Conservation (phyloP, 2,329 filamentous ascomycete genomes). For the Ascochyta koolunga region DNA sequence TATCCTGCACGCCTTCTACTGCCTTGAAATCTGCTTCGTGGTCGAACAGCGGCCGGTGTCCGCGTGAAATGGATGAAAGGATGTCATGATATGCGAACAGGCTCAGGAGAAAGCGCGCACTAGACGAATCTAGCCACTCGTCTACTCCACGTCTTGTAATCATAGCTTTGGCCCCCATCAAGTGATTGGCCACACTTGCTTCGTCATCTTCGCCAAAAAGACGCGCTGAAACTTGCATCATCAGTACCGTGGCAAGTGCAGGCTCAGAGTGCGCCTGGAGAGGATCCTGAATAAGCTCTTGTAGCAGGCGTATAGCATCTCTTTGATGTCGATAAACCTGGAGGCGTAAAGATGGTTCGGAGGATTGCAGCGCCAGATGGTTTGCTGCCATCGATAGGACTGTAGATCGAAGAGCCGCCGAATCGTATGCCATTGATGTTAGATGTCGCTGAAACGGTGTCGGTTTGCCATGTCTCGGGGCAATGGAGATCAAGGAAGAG, state of each 20-base stretch:
- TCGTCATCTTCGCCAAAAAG: constrained; percentile 37
- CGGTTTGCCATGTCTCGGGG: constrained; percentile 23
- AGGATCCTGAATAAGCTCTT: constrained; percentile 33
- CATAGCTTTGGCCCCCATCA: constrained; percentile 41
- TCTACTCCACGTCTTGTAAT: constrained; percentile 23
- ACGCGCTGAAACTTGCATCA: constrained; percentile 43
- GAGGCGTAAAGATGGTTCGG: constrained; percentile 26
- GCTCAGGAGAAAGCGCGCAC: constrained; percentile 34
- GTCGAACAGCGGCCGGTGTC: constrained; percentile 31
- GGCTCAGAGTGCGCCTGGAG: constrained; percentile 25
- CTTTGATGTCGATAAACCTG: constrained; percentile 37
- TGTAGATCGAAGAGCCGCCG: constrained; percentile 35
- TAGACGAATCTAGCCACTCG: constrained; percentile 24
- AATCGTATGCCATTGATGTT: constrained; percentile 35
- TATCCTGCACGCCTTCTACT: constrained; percentile 30
- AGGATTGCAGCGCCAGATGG: constrained; percentile 31
- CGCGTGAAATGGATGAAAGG: constrained; percentile 37
- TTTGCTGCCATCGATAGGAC: constrained; percentile 42
- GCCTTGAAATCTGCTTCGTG: constrained; percentile 29
- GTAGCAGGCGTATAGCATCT: constrained; percentile 35
- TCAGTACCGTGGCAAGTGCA: constrained; percentile 39
- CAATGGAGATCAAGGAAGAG: constrained; percentile 33
- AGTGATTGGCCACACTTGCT: constrained; percentile 34
- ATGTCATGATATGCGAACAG: constrained; percentile 44
- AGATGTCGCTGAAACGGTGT: constrained; percentile 38